Evolutionary conservation across 2,329 filamentous ascomycete genomes (phyloP).

Genomic region (Fusarium tjaetaba): DNA sequence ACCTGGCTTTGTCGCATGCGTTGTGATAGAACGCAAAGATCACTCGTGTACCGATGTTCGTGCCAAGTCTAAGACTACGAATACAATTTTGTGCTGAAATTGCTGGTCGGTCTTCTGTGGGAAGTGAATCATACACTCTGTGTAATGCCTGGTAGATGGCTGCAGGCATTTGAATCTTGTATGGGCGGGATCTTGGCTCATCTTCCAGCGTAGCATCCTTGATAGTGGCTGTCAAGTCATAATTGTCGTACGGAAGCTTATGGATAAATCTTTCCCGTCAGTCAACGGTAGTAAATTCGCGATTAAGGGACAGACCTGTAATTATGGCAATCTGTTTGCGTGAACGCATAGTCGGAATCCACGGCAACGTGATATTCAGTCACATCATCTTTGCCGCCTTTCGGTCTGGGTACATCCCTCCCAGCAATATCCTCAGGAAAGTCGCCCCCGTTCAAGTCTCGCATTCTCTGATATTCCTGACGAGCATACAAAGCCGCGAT

Average conservation of each 20-base stretch:
- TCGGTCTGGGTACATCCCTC: conserved; percentile 21
- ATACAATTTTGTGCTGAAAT: conserved; percentile 23
- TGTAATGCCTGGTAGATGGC: conserved; percentile 6
- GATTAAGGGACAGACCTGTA: conserved; percentile 54
- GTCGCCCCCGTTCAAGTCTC: conserved; percentile 17
- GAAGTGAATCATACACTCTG: conserved; percentile 18
- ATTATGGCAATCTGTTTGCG: conserved; percentile 57
- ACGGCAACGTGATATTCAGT: conserved; percentile 32
- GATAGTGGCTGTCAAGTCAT: conserved; percentile 53
- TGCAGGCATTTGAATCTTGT: conserved; percentile 37
- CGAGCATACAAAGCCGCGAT: conserved; percentile 33
- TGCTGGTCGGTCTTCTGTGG: background rate
- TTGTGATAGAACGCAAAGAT: conserved; percentile 42
- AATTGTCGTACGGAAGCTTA: conserved; percentile 54
- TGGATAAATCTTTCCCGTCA: conserved; percentile 51
- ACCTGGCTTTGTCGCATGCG: conserved; percentile 36
- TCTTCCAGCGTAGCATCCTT: conserved; percentile 16
- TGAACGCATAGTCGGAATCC: conserved; percentile 53
- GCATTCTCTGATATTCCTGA: conserved; percentile 36
- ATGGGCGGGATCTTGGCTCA: conserved; percentile 8
- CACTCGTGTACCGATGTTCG: conserved; percentile 36
- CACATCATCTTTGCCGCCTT: conserved; percentile 4
- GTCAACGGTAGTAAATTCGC: background rate
- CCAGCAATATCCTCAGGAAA: conserved; percentile 23
- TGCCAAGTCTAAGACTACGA: conserved; percentile 18